Percentiles rank a stretch among this genome's conserved stretches.
These are phyloP conservation scores for Dactylonectria macrodidyma DNA, from an alignment of 2,329 filamentous ascomycete genomes.

Conservation along the genomic window DNA sequence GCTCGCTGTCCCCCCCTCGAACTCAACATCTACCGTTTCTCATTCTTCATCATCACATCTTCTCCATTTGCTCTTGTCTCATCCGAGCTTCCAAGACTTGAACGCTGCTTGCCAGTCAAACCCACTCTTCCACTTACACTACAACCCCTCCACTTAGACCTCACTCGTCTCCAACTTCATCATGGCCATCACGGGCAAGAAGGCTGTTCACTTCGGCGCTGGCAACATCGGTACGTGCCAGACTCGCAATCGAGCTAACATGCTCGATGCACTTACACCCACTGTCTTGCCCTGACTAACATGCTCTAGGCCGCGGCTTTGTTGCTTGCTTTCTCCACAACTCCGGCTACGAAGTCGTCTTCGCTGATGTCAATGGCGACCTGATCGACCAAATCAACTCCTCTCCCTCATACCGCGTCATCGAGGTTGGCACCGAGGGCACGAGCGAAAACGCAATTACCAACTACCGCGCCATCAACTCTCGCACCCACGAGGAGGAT, in stretches of 20 bases:
- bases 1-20: conserved; percentile 34
- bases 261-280: conserved; percentile 15
- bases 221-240: conserved; percentile 80
- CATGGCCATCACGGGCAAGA: conserved; percentile 66
- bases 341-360: conserved; percentile 95
- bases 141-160: neutral
- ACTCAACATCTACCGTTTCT: conserved; percentile 39
- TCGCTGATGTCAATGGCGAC: conserved; percentile 91
- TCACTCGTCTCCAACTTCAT: conserved; percentile 21
- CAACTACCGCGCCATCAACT: conserved; percentile 98
- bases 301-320: conserved; percentile 76
- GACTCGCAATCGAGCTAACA: neutral
- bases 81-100: conserved; percentile 5
- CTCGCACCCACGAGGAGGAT: conserved; percentile 84
- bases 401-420: conserved; percentile 87
- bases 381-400: conserved; percentile 86
- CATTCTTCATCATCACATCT: conserved; percentile 20
- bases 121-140: neutral
- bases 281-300: conserved; percentile 24
- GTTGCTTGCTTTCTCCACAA: conserved; percentile 94
- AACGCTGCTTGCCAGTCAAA: conserved; percentile 2
- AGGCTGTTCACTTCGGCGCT: conserved; percentile 88
- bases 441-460: conserved; percentile 87
- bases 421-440: conserved; percentile 89
- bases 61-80: conserved; percentile 6